Conservation (phyloP, 208 protist species). For the Trypanosoma scelopori region DNA sequence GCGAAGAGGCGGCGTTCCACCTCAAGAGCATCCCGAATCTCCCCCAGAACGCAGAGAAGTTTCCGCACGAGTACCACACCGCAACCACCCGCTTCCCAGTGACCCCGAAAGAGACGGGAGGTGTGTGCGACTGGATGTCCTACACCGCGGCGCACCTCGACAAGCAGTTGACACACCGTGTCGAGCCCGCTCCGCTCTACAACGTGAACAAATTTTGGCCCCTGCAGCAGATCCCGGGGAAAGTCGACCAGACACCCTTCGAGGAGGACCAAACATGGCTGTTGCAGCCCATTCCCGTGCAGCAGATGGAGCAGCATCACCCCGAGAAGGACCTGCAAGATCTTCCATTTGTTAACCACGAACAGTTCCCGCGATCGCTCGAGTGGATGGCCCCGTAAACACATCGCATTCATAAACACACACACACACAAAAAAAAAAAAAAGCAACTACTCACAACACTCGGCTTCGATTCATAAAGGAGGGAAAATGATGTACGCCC, state of each 20-base stretch:
- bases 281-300: slow-evolving; percentile 81
- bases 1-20: slow-evolving; percentile 41
- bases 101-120: slow-evolving; percentile 45
- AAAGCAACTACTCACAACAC: too few species aligned
- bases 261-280: slow-evolving; percentile 92
- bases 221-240: slow-evolving; percentile 86
- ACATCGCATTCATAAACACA: neutral
- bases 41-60: slow-evolving; percentile 68
- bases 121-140: slow-evolving; percentile 69
- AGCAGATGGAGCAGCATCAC: slow-evolving; percentile 81
- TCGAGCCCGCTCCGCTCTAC: slow-evolving; percentile 68
- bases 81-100: slow-evolving; percentile 69
- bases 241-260: slow-evolving; percentile 84
- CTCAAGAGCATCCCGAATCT: slow-evolving; percentile 48
- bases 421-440: neutral
- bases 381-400: slow-evolving; percentile 85
- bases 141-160: slow-evolving; percentile 88
- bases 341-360: slow-evolving; percentile 86
- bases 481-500: too few species aligned
- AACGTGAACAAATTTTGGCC: slow-evolving; percentile 89
- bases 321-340: slow-evolving; percentile 88
- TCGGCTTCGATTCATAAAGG: too few species aligned
- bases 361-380: slow-evolving; percentile 86
- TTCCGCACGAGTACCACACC: slow-evolving; percentile 88
- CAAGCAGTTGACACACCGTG: slow-evolving; percentile 58